Conservation (phyloP, 441 rosid species). For the Hypseocharis bilobata region DNA sequence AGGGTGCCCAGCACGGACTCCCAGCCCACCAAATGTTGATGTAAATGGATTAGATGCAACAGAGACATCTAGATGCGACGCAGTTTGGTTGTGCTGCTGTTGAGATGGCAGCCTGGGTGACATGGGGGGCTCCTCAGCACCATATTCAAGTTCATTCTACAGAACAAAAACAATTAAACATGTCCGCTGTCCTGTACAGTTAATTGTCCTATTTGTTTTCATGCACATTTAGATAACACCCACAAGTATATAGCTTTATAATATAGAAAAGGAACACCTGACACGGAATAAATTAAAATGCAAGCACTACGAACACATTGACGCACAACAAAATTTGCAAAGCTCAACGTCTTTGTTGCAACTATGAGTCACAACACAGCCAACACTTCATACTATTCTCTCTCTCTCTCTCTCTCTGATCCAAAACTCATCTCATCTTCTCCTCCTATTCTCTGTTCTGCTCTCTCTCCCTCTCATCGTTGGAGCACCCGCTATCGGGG, state of each 20-base stretch:
- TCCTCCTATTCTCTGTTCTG: too few species aligned
- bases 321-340: too few species aligned
- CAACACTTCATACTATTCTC: too few species aligned
- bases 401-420: too few species aligned
- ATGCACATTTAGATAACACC: background rate
- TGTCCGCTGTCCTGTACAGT: background rate
- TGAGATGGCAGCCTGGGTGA: conserved; percentile 37
- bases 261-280: background rate
- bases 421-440: too few species aligned
- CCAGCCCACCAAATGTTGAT: conserved; percentile 24
- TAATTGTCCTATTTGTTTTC: background rate
- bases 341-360: too few species aligned
- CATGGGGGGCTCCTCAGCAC: conserved; percentile 37
- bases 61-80: conserved; percentile 15
- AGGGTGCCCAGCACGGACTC: conserved; percentile 25
- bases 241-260: background rate
- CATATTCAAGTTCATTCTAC: conserved; percentile 51
- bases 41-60: conserved; percentile 30
- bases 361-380: too few species aligned
- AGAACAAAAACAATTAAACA: background rate
- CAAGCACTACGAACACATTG: too few species aligned
- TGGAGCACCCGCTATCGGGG: too few species aligned
- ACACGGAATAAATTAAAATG: too few species aligned
- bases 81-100: conserved; percentile 30
- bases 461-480: too few species aligned